Evolutionary conservation across 2,329 filamentous ascomycete genomes (phyloP).

Genomic region (Diaporthe capsici): DNA sequence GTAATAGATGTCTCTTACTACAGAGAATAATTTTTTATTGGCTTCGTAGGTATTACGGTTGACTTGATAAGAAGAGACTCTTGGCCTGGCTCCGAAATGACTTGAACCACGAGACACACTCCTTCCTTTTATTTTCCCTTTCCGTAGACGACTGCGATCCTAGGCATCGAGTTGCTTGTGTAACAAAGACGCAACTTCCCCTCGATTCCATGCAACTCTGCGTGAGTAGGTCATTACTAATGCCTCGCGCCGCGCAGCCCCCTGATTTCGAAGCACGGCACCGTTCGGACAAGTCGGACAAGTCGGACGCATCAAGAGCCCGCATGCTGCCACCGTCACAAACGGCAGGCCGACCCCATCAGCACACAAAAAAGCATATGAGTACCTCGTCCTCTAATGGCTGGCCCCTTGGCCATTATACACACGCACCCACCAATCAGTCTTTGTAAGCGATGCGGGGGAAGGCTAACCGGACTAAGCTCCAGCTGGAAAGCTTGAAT

Average conservation of each 20-base stretch:
- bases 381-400: too few species aligned
- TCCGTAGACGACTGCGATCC: not conserved
- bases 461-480: not conserved
- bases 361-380: not conserved
- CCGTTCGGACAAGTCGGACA: conserved; percentile 13
- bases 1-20: too few species aligned
- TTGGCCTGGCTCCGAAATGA: not conserved
- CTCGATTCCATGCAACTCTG: not conserved
- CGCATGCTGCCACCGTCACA: not conserved
- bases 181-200: not conserved
- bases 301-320: not conserved
- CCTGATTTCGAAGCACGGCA: conserved; percentile 22
- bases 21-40: not conserved
- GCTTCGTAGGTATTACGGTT: not conserved
- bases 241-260: not conserved
- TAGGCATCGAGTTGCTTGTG: not conserved
- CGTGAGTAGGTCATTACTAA: conserved; percentile 4
- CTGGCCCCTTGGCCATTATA: too few species aligned
- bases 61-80: not conserved
- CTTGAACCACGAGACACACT: not conserved
- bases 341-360: not conserved
- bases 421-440: not conserved
- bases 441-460: not conserved
- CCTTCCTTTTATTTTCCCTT: not conserved
- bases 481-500: not conserved